Percentiles rank a stretch among this genome's conserved stretches.
Evolutionary conservation across 176 grass and related monocot species (phyloP).

Genomic region (Ensete glaucum): DNA sequence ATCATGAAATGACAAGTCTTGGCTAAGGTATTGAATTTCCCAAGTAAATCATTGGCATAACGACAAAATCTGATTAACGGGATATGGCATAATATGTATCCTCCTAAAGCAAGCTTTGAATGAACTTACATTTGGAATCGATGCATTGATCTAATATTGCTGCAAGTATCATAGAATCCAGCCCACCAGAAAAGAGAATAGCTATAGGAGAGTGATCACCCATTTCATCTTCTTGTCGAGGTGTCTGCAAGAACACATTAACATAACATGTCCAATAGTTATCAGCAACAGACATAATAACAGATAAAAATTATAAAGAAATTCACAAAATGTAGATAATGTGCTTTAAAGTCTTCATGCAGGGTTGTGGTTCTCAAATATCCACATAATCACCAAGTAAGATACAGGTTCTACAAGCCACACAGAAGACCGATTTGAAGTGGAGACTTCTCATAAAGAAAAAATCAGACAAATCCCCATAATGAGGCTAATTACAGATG

Average conservation of each 20-base stretch:
- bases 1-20: neutral
- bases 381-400: no score
- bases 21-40: neutral
- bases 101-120: neutral
- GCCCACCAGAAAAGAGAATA: constrained; percentile 84
- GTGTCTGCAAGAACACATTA: constrained; percentile 24
- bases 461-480: no score
- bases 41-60: neutral
- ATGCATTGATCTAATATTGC: constrained; percentile 75
- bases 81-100: neutral
- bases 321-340: neutral
- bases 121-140: constrained; percentile 57
- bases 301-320: neutral
- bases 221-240: constrained; percentile 27
- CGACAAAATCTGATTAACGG: neutral
- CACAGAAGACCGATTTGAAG: no score
- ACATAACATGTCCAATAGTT: neutral
- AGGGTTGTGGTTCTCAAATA: no score
- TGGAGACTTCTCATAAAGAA: no score
- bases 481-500: no score
- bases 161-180: constrained; percentile 94
- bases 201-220: constrained; percentile 59
- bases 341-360: no score
- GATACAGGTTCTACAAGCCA: no score
- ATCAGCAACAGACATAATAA: neutral